Evolutionary conservation across 768 basidiomycete species (phyloP), one percentile per base, ranked within the genome.

Genomic region (Lyophyllum decastes): DNA sequence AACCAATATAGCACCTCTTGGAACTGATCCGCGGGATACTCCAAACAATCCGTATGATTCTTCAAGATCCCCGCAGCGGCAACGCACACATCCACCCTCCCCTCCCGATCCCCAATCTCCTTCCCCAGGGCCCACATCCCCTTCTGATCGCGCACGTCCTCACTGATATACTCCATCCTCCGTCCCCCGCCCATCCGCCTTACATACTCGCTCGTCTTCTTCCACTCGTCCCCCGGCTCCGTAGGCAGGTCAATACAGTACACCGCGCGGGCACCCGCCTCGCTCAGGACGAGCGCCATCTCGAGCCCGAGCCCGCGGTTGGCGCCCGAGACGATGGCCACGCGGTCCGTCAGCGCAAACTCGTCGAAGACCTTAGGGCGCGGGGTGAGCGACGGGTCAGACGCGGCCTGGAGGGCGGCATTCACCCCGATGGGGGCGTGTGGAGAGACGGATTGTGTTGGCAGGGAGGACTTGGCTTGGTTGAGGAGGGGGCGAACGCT

Each of bases 271-370:
- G 87, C 88, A 33, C 90, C 90, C 14, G 83, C 86, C 73, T 92
- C 91, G 43, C 82, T 81, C 41, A 92, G 73, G 4, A 86, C 83
- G 53, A 92, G 73, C 34, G 89, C 89, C 86, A 89, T 88, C 73
- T 94, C 92, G n/a, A 94, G 82, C 2, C 92, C 92, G 16, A 93
- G 80, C 0, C 91, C 87, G 30, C 87, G 73, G 59, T 86, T 83
- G 0, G 79, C 87, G 5, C 87, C 87, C 0, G 87, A 83, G 26
- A 89, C 83, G 43, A 88, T 76, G 9, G 77, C 84, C 4, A 87
- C 84, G 2, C 84, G 79, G 54, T 82, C 82, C 12, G 70, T 73
- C 35, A 88, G 76, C 0, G 81, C 78, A 69, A 85, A 87, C 60
- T 86, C 84, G 48, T 80, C 80, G 63, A 84, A 80, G 21, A 87